Evolutionary conservation across 1,284 basidiomycete genomes (phyloP).

Genomic region (Melampsora larici-populina): DNA sequence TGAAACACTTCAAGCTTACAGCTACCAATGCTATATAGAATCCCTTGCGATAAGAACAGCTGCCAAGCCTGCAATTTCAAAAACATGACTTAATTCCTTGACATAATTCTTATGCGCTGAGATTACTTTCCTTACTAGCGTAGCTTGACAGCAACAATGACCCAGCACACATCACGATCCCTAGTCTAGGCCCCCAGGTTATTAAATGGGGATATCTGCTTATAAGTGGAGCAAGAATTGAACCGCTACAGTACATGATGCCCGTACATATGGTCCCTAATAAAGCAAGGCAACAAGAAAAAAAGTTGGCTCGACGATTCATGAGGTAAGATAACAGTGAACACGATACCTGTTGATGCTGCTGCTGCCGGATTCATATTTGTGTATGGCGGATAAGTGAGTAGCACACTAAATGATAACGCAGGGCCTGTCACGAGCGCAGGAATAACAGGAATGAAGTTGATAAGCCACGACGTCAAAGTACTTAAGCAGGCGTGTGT

Average conservation of each 20-base stretch:
- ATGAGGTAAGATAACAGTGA: no score
- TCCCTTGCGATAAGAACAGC: slow-evolving; percentile 12
- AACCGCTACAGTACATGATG: slow-evolving; percentile 21
- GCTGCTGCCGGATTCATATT: slow-evolving; percentile 20
- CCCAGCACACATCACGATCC: slow-evolving; percentile 18
- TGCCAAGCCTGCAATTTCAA: slow-evolving; percentile 18
- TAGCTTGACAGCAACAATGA: slow-evolving; percentile 16
- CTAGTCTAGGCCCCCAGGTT: slow-evolving; percentile 1
- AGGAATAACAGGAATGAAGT: background rate
- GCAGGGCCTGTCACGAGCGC: slow-evolving; percentile 3
- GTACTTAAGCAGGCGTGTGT: background rate
- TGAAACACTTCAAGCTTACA: no score
- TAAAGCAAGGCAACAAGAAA: background rate
- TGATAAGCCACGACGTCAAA: no score
- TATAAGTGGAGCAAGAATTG: slow-evolving; percentile 2
- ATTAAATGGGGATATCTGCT: background rate
- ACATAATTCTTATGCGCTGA: background rate
- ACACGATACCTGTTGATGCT: slow-evolving; percentile 14
- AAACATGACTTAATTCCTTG: background rate
- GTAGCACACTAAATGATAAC: slow-evolving; percentile 26
- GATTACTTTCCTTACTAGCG: slow-evolving; percentile 7
- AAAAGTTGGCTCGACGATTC: no score
- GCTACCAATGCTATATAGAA: slow-evolving; percentile 25
- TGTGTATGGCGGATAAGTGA: slow-evolving; percentile 22
- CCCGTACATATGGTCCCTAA: slow-evolving; percentile 29